These are phyloP conservation scores for Fusarium vanettenii DNA, from an alignment of 2,329 filamentous ascomycete genomes.

Conservation along the genomic window DNA sequence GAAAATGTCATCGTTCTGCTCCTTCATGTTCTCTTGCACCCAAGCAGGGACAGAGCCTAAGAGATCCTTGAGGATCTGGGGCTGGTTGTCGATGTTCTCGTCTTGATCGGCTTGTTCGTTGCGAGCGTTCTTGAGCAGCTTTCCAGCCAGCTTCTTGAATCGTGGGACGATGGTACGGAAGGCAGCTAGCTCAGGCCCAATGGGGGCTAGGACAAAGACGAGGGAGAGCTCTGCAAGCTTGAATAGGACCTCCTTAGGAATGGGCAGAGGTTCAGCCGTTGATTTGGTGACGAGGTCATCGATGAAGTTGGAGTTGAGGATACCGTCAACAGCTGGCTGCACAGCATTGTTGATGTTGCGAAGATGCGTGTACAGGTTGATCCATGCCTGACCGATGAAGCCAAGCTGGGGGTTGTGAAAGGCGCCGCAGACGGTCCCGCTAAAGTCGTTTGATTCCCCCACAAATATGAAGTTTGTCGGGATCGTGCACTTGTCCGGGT, in stretches of 20 bases:
- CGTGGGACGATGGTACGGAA: neutral
- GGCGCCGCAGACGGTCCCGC: neutral
- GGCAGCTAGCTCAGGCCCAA: neutral
- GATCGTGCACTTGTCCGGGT: neutral
- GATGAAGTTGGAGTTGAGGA: neutral
- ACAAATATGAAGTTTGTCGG: neutral
- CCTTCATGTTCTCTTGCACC: neutral
- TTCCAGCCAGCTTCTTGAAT: neutral
- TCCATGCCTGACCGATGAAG: neutral
- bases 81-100: neutral
- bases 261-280: neutral
- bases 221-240: neutral
- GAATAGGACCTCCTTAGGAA: neutral
- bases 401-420: neutral
- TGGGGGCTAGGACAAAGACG: neutral
- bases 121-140: neutral
- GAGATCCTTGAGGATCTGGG: neutral
- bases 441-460: neutral
- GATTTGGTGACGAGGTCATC: neutral
- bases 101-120: neutral
- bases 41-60: neutral
- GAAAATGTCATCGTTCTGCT: neutral
- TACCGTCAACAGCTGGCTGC: neutral
- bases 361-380: neutral
- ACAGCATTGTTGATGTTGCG: slow-evolving; percentile 1